Conservation (phyloP, 805 yeast genomes). For the Wickerhamiella hasegawae region DNA sequence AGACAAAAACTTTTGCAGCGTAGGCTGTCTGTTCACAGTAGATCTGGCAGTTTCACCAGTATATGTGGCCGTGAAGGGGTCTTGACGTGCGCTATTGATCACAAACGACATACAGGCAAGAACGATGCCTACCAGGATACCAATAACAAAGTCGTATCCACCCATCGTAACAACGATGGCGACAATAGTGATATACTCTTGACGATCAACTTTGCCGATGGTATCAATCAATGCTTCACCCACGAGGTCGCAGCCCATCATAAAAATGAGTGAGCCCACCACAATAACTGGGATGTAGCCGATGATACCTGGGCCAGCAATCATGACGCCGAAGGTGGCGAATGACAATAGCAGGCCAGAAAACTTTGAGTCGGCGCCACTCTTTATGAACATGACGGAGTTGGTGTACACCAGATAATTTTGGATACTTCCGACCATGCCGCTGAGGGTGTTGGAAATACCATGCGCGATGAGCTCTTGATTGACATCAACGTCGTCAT, state of each 20-base stretch:
- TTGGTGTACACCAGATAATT: conserved; percentile 92
- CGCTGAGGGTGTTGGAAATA: conserved; percentile 71
- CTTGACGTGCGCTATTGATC: conserved; percentile 74
- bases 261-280: conserved; percentile 80
- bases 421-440: conserved; percentile 74
- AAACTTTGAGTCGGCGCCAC: conserved; percentile 81
- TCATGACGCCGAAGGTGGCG: conserved; percentile 68
- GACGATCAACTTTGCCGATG: conserved; percentile 49
- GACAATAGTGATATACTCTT: conserved; percentile 73
- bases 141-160: conserved; percentile 83
- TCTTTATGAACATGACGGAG: conserved; percentile 76
- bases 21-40: conserved; percentile 80
- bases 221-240: conserved; percentile 82
- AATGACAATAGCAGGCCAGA: conserved; percentile 82
- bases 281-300: conserved; percentile 92
- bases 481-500: conserved; percentile 71
- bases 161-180: conserved; percentile 93
- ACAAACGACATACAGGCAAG: conserved; percentile 90
- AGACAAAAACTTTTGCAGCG: conserved; percentile 68
- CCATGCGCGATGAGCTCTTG: conserved; percentile 93
- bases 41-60: conserved; percentile 84
- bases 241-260: conserved; percentile 79
- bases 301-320: conserved; percentile 81
- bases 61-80: conserved; percentile 66
- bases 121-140: conserved; percentile 77